Evolutionary conservation across 2,329 filamentous ascomycete genomes (phyloP).

Genomic region (Helminthosporium solani): DNA sequence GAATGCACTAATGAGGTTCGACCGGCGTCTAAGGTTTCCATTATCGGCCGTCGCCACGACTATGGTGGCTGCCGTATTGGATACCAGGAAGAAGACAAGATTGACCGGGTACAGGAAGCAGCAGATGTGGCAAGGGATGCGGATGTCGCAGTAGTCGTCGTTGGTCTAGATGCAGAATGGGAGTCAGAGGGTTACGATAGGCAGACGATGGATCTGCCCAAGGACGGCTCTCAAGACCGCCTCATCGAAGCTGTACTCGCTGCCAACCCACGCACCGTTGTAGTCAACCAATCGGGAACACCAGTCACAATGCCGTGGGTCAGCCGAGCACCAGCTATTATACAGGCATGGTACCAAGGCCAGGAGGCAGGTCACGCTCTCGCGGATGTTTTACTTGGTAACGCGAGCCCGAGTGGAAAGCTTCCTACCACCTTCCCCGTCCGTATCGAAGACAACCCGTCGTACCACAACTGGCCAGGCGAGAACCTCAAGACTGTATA

Average conservation of each 20-base stretch:
- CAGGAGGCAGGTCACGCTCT: constrained; percentile 82
- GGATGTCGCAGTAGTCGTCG: constrained; percentile 76
- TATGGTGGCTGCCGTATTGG: constrained; percentile 72
- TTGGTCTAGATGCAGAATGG: constrained; percentile 76
- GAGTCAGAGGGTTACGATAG: constrained; percentile 71
- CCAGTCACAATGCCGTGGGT: constrained; percentile 72
- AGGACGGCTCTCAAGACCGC: constrained; percentile 58
- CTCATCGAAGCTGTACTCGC: constrained; percentile 64
- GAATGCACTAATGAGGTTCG: constrained; percentile 68
- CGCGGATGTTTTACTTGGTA: constrained; percentile 73
- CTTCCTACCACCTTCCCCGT: constrained; percentile 70
- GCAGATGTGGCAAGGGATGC: constrained; percentile 66
- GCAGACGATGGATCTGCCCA: constrained; percentile 61
- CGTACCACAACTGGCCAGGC: constrained; percentile 71
- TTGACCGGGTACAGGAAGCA: constrained; percentile 58
- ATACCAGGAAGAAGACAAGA: constrained; percentile 66
- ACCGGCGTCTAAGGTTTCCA: constrained; percentile 60
- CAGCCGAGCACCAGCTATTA: constrained; percentile 61
- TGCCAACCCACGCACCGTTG: constrained; percentile 66
- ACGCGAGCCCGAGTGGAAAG: constrained; percentile 73
- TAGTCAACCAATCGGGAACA: constrained; percentile 76
- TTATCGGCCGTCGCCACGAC: constrained; percentile 60
- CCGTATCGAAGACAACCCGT: constrained; percentile 62
- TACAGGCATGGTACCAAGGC: constrained; percentile 83
- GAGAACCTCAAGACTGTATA: constrained; percentile 69